These are phyloP conservation scores for Dioscorea dumetorum DNA, from an alignment of 106 monocot genomes.

Conservation along the genomic window DNA sequence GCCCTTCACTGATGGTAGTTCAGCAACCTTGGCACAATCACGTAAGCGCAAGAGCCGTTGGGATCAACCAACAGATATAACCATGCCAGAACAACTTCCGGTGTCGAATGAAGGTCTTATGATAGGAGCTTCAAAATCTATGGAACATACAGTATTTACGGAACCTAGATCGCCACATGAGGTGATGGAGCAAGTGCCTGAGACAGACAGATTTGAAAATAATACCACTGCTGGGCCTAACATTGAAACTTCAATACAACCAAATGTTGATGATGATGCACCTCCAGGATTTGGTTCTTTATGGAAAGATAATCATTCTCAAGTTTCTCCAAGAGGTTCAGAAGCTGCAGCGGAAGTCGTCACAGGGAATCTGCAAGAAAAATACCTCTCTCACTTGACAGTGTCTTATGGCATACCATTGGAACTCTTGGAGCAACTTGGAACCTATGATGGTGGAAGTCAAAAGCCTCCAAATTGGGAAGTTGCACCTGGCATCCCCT, in stretches of 20 bases:
- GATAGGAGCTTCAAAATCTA: too few species aligned
- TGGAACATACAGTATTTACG: too few species aligned
- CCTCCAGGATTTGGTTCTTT: slow-evolving; percentile 34
- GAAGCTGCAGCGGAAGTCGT: slow-evolving; percentile 13
- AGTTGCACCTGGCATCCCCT: slow-evolving; percentile 79
- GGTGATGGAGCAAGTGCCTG: slow-evolving; percentile 5
- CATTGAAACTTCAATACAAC: not conserved
- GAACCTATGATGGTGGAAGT: slow-evolving; percentile 21
- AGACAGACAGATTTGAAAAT: slow-evolving; percentile 7
- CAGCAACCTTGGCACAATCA: slow-evolving; percentile 3
- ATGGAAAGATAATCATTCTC: not conserved
- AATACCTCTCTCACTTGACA: slow-evolving; percentile 34
- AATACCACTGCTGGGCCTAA: slow-evolving; percentile 7
- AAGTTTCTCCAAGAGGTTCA: slow-evolving; percentile 1
- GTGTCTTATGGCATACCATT: slow-evolving; percentile 77
- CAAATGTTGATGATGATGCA: slow-evolving; percentile 21
- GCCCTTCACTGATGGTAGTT: slow-evolving; percentile 7
- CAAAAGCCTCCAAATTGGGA: slow-evolving; percentile 18
- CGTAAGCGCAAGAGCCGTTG: slow-evolving; percentile 80
- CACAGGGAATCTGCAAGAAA: slow-evolving; percentile 36
- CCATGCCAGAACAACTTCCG: not conserved
- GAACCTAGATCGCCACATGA: slow-evolving; percentile 10
- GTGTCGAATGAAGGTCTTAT: too few species aligned
- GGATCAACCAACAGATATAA: slow-evolving; percentile 52
- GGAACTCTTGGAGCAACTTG: slow-evolving; percentile 48